phyloP scores from a whole-genome alignment of 805 yeast species.

The Myxozyma vanderwaltii region DNA sequence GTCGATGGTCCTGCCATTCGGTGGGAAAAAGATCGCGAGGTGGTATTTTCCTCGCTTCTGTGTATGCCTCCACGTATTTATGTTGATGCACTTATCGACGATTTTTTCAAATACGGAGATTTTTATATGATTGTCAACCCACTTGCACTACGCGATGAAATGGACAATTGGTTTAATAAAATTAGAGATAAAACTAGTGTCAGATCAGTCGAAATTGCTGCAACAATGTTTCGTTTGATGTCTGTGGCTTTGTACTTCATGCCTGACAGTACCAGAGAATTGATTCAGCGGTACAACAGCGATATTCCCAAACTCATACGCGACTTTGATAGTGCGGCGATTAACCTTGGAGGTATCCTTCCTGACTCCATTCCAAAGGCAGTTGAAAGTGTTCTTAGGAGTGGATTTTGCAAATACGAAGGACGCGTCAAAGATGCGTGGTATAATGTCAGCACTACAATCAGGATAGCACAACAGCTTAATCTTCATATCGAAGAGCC shows the following conservation, averaged over 20 bases:
- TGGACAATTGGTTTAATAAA: slow-evolving; percentile 15
- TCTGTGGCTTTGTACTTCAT: slow-evolving; percentile 19
- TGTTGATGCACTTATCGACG: slow-evolving; percentile 16
- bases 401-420: slow-evolving; percentile 24
- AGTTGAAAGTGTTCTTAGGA: slow-evolving; percentile 6
- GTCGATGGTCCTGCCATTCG: slow-evolving; percentile 2
- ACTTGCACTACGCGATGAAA: slow-evolving; percentile 11
- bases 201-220: neutral
- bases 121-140: slow-evolving; percentile 19
- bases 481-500: slow-evolving; percentile 27
- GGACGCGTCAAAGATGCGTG: slow-evolving; percentile 25
- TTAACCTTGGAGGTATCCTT: slow-evolving; percentile 16
- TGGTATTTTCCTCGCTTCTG: neutral
- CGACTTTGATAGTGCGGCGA: slow-evolving; percentile 19
- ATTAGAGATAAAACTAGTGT: neutral
- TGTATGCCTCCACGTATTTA: slow-evolving; percentile 25
- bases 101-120: slow-evolving; percentile 19
- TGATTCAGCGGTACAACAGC: slow-evolving; percentile 10
- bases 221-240: slow-evolving; percentile 22
- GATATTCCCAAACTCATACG: slow-evolving; percentile 2
- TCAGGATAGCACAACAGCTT: slow-evolving; percentile 29
- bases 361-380: slow-evolving; percentile 26
- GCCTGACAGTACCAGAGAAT: slow-evolving; percentile 12
- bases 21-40: neutral
- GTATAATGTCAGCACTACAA: slow-evolving; percentile 20